Conservation (phyloP, 2,329 filamentous ascomycete species). For the Colletotrichum sp. region DNA sequence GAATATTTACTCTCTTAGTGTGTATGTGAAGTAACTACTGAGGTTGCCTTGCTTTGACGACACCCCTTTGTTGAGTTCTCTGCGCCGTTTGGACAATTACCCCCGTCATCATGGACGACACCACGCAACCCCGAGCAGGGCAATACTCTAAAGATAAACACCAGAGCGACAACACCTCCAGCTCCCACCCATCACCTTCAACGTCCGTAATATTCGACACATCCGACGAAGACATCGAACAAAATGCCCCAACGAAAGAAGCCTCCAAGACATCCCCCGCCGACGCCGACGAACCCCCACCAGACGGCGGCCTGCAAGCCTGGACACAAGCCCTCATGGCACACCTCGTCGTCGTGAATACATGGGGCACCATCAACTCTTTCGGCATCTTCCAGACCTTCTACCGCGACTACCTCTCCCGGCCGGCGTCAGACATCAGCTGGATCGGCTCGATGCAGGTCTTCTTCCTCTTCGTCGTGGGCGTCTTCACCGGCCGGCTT, state of each 20-base stretch:
- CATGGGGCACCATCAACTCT: slow-evolving; percentile 46
- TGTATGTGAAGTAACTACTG: background rate
- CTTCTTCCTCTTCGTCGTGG: slow-evolving; percentile 46
- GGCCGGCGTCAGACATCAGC: slow-evolving; percentile 41
- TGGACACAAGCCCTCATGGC: slow-evolving; percentile 8
- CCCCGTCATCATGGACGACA: background rate
- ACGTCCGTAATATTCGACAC: background rate
- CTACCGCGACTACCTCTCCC: slow-evolving; percentile 32
- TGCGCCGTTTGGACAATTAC: background rate
- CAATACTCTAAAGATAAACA: background rate
- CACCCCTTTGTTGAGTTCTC: background rate
- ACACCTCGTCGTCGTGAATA: slow-evolving; percentile 41
- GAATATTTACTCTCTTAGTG: fast-evolving
- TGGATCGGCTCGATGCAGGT: slow-evolving; percentile 53
- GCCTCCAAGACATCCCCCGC: background rate
- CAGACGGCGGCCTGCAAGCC: background rate
- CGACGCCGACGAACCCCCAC: background rate
- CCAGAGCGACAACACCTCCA: background rate
- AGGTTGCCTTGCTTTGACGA: fast-evolving
- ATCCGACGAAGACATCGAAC: background rate
- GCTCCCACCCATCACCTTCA: background rate
- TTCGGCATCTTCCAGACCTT: slow-evolving; percentile 51
- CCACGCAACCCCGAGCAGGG: background rate
- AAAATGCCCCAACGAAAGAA: background rate
- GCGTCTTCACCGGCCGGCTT: slow-evolving; percentile 46